phyloP scores from a whole-genome alignment of 2,329 filamentous ascomycete species.

The Colletotrichum lupini region DNA sequence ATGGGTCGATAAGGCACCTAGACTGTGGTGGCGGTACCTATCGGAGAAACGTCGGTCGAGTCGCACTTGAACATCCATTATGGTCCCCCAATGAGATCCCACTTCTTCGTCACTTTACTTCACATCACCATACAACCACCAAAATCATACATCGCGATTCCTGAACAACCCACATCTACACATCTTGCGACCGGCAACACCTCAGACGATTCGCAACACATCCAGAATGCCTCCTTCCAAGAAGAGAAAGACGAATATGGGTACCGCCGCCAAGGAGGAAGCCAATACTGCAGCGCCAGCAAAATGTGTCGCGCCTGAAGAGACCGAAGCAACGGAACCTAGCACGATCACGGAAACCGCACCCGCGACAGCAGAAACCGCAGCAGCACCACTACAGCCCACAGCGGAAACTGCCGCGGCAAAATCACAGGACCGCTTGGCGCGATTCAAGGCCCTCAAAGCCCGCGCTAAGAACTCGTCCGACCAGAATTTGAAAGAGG shows the following conservation, averaged over 20 bases:
- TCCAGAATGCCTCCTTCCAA: constrained; percentile 55
- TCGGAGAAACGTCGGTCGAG: constrained; percentile 22
- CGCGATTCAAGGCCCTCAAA: constrained; percentile 88
- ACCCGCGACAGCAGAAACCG: constrained; percentile 35
- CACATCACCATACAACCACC: background rate
- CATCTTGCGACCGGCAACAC: background rate
- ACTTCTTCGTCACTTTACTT: constrained; percentile 1
- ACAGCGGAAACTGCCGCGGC: constrained; percentile 43
- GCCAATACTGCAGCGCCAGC: constrained; percentile 18
- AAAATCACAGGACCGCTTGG: constrained; percentile 74
- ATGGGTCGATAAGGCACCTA: too few relatives aligned
- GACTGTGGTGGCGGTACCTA: background rate
- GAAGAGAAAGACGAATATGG: constrained; percentile 54
- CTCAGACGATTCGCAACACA: background rate
- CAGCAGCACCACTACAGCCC: constrained; percentile 33
- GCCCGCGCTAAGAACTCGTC: constrained; percentile 80
- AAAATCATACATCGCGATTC: background rate
- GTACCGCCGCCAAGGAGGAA: constrained; percentile 37
- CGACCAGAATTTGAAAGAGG: constrained; percentile 83
- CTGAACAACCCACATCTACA: background rate
- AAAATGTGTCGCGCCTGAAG: constrained; percentile 35
- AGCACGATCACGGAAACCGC: constrained; percentile 41
- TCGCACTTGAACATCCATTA: background rate
- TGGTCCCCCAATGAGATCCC: constrained; percentile 6
- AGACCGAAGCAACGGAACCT: constrained; percentile 32